These are phyloP conservation scores for Sphenostylis stenocarpa DNA, from an alignment of 306 rosid species.

Conservation along the genomic window DNA sequence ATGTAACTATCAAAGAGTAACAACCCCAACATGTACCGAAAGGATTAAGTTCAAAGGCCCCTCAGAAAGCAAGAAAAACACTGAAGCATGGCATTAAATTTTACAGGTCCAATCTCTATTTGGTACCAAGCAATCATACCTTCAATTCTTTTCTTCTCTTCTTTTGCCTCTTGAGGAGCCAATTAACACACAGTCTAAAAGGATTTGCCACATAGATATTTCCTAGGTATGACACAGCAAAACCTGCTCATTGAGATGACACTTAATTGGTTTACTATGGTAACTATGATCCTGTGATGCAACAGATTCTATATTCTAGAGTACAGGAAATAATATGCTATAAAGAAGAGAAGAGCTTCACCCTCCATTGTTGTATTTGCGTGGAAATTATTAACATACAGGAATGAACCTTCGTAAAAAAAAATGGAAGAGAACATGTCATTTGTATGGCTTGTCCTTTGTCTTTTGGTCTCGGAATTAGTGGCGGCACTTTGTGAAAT, in stretches of 20 bases:
- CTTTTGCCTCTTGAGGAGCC: slow-evolving; percentile 33
- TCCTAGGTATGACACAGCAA: slow-evolving; percentile 32
- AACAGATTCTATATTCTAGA: slow-evolving; percentile 17
- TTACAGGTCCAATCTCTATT: slow-evolving; percentile 1
- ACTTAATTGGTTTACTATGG: slow-evolving; percentile 21
- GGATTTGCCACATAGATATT: slow-evolving; percentile 32
- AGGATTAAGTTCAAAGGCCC: slow-evolving; percentile 38
- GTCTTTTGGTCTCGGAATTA: slow-evolving; percentile 28
- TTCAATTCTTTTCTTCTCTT: background rate
- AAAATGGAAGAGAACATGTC: slow-evolving; percentile 38
- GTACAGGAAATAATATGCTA: slow-evolving; percentile 30
- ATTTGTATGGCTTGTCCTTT: slow-evolving; percentile 40
- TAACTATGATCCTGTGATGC: slow-evolving; percentile 25
- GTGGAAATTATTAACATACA: slow-evolving; percentile 43
- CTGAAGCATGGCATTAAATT: slow-evolving; percentile 3
- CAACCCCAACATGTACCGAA: slow-evolving; percentile 35
- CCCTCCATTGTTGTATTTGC: background rate
- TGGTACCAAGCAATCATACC: background rate
- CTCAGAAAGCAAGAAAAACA: slow-evolving; percentile 32
- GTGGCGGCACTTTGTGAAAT: slow-evolving; percentile 31
- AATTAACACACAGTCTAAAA: slow-evolving; percentile 33
- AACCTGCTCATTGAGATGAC: slow-evolving; percentile 37
- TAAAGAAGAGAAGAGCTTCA: background rate
- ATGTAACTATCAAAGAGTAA: slow-evolving; percentile 25
- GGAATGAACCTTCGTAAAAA: slow-evolving; percentile 47